Conservation (phyloP, 345 rosid species). For the Eutrema yunnanense region DNA sequence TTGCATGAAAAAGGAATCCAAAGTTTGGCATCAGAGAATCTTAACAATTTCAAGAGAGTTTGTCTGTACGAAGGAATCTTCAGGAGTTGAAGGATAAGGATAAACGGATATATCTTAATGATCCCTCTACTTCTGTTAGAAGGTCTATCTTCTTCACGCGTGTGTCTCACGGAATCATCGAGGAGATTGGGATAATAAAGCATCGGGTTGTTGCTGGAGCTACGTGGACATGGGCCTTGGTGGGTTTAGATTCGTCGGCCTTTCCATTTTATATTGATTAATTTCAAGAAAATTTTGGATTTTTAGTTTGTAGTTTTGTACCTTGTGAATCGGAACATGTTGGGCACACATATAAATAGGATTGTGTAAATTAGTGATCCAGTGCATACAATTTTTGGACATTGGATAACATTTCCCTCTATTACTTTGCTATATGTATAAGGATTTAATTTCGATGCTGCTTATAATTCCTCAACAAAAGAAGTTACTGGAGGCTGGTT, state of each 20-base stretch:
- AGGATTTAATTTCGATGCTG: no score
- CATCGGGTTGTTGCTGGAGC: slow-evolving; percentile 1
- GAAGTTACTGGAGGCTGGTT: no score
- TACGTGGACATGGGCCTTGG: slow-evolving; percentile 5
- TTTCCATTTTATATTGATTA: not conserved
- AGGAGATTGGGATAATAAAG: slow-evolving; percentile 1
- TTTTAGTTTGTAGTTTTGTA: no score
- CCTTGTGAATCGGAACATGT: not conserved
- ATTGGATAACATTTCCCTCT: not conserved
- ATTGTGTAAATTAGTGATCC: not conserved
- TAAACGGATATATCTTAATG: not conserved
- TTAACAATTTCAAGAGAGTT: slow-evolving; percentile 9
- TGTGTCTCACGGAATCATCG: not conserved
- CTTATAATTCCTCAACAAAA: no score
- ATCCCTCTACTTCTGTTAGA: not conserved
- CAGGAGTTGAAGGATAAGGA: slow-evolving; percentile 7
- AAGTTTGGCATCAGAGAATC: slow-evolving; percentile 13
- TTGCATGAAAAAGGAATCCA: slow-evolving; percentile 1
- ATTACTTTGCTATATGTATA: not conserved
- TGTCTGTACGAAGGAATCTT: slow-evolving; percentile 21
- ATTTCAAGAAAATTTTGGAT: not conserved
- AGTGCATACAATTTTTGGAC: not conserved
- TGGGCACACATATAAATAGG: not conserved
- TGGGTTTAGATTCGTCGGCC: not conserved
- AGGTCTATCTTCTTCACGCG: not conserved